These are phyloP conservation scores for Wickerhamomyces xylosicus DNA, from an alignment of 805 yeast genomes.

Conservation along the genomic window DNA sequence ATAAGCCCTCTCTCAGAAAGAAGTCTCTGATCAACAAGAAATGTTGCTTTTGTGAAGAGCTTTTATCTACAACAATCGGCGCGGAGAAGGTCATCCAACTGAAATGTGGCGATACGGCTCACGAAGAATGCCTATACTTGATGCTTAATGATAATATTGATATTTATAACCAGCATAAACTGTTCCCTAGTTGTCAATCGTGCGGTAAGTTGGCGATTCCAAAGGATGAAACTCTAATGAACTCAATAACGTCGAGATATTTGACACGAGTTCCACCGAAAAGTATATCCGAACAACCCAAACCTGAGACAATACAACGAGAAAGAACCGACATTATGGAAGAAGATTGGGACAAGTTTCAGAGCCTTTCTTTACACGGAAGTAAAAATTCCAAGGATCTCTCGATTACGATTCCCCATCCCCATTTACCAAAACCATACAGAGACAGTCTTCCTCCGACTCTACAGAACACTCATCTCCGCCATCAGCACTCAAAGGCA, in stretches of 20 bases:
- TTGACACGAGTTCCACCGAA: too few relatives aligned
- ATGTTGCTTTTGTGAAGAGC: constrained; percentile 37
- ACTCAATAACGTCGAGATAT: constrained; percentile 12
- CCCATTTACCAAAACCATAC: not conserved
- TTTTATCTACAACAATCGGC: constrained; percentile 24
- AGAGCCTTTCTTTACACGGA: constrained; percentile 9
- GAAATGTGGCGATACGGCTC: constrained; percentile 34
- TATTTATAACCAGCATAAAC: constrained; percentile 4
- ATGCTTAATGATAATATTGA: constrained; percentile 7
- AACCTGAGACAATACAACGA: constrained; percentile 5
- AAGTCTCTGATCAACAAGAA: constrained; percentile 10
- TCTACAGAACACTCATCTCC: not conserved
- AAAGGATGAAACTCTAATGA: constrained; percentile 11
- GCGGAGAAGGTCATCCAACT: constrained; percentile 28
- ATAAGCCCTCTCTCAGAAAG: constrained; percentile 2
- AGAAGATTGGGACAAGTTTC: constrained; percentile 5
- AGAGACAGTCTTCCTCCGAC: not conserved
- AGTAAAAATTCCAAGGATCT: constrained; percentile 18
- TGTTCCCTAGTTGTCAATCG: constrained; percentile 16
- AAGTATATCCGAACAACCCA: too few relatives aligned
- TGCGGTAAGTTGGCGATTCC: constrained; percentile 16
- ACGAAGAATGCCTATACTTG: constrained; percentile 32
- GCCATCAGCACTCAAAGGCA: constrained; percentile 3
- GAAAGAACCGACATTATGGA: not conserved
- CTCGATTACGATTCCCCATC: constrained; percentile 14